These are phyloP conservation scores for Shiraia sp. DNA, from an alignment of 2,329 filamentous ascomycete species.

Conservation along the genomic window DNA sequence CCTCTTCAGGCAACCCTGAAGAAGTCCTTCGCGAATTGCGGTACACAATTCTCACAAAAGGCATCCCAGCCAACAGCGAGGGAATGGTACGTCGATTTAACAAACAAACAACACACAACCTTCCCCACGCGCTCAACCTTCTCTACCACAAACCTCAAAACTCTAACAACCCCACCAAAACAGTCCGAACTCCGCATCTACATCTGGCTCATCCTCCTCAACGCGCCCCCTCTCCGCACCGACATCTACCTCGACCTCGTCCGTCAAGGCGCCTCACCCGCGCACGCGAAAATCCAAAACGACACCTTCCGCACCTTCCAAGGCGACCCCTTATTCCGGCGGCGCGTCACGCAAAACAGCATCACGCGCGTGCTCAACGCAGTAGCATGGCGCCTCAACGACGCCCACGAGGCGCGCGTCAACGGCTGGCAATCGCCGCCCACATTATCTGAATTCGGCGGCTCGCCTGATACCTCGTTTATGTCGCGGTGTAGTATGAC, in stretches of 20 bases:
- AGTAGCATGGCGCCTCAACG: constrained; percentile 89
- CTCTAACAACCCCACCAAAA: constrained; percentile 9
- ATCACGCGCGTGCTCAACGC: constrained; percentile 93
- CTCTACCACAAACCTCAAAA: neutral
- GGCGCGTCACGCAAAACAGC: constrained; percentile 92
- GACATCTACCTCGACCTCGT: constrained; percentile 88
- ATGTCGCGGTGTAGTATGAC: constrained; percentile 39
- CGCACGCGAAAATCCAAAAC: constrained; percentile 96
- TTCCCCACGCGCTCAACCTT: constrained; percentile 1
- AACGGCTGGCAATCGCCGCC: constrained; percentile 57
- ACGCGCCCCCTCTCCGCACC: constrained; percentile 81
- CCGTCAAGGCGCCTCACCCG: constrained; percentile 89
- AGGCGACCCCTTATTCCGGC: constrained; percentile 94
- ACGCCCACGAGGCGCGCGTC: constrained; percentile 66
- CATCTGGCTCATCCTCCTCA: constrained; percentile 91
- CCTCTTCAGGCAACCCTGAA: constrained; percentile 69
- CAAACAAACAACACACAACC: neutral
- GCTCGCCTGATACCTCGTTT: constrained; percentile 49
- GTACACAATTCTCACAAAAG: constrained; percentile 74
- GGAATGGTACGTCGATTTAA: constrained; percentile 66
- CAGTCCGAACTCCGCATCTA: constrained; percentile 94
- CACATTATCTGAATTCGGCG: constrained; percentile 54
- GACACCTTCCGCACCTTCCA: constrained; percentile 97
- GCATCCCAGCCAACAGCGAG: constrained; percentile 76
- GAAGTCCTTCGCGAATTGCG: constrained; percentile 71